Base-by-base conservation (phyloP, 2,329 filamentous ascomycete species). In the Dactylellina cionopaga region DNA sequence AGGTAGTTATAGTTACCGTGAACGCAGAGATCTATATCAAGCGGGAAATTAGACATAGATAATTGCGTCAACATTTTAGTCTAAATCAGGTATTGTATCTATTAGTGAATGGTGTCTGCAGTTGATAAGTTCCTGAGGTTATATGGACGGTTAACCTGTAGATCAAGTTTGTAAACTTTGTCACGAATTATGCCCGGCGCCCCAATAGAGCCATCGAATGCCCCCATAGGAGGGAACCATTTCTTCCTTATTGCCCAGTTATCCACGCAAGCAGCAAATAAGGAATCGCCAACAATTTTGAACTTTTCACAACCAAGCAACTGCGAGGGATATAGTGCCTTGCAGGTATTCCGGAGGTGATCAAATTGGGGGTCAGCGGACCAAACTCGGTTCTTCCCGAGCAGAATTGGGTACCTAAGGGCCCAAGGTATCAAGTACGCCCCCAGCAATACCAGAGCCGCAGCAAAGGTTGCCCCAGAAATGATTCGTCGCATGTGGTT, bases 171-270 rank as follows among this genome's bases (percentile, higher is more conserved):
- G n/a, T 62, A 70, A 2, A 70, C 25, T 19, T 24, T 41, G 25
- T 70, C 65, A 15, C 65, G 65, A 11, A 70, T 70, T n/a, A 44
- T 11, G 25, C 17, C 39, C 4, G 11, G 24, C 3, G 31, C 37
- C 7, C 43, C 37, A n/a, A 10, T n/a, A 3, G 31, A 19, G 3
- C 24, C 29, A 1, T 56, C 56, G 13, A 70, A 62, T 9, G 15
- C 15, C 5, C 47, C 55, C 65, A 70, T 70, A 24, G 65, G 55
- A n/a, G 65, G 65, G 15, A 62, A 70, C 65, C 65, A 70, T 43
- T 49, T 49, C 22, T 25, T 47, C 17, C 65, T 39, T 5, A 46
- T 25, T 13, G 31, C 56, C 65, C 65, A 70, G 15, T 63, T 33
- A 2, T 37, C 25, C 19, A 56, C 65, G 31, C 65, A 70, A 7